phyloP scores from a whole-genome alignment of 2,329 filamentous ascomycete species.

The Microcyclospora pomicola region DNA sequence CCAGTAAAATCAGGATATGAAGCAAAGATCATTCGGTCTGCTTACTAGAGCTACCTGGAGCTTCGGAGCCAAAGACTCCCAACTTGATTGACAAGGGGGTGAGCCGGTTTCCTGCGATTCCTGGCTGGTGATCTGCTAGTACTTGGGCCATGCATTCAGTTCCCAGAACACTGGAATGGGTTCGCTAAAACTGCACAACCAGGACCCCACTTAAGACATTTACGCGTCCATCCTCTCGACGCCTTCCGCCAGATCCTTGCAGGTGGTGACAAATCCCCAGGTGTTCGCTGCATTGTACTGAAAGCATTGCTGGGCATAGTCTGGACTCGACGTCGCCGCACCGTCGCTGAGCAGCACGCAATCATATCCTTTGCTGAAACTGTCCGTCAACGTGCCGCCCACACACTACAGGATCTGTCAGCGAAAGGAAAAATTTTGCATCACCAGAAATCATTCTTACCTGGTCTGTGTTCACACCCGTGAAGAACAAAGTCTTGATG shows the following conservation, averaged over 20 bases:
- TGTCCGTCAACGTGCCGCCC: slow-evolving; percentile 41
- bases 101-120: no score
- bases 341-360: slow-evolving; percentile 43
- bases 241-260: slow-evolving; percentile 17
- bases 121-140: no score
- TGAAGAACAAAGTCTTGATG: slow-evolving; percentile 40
- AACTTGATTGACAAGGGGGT: no score
- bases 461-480: slow-evolving; percentile 47
- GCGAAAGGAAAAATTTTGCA: slow-evolving; percentile 30
- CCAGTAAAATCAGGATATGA: no score
- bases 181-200: no score
- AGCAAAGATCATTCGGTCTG: no score
- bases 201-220: no score
- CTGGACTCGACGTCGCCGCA: slow-evolving; percentile 37
- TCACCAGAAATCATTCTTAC: slow-evolving; percentile 28
- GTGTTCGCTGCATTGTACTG: slow-evolving; percentile 24
- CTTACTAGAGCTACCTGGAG: no score
- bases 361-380: slow-evolving; percentile 39
- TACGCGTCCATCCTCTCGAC: slow-evolving; percentile 6
- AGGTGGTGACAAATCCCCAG: slow-evolving; percentile 21
- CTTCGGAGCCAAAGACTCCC: no score
- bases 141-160: no score
- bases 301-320: slow-evolving; percentile 22
- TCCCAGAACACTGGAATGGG: no score
- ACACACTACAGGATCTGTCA: slow-evolving; percentile 36